Percentiles rank a stretch among this genome's conserved stretches.
phyloP scores from a whole-genome alignment of 305 asterid species.

The Fraxinus baroniana region DNA sequence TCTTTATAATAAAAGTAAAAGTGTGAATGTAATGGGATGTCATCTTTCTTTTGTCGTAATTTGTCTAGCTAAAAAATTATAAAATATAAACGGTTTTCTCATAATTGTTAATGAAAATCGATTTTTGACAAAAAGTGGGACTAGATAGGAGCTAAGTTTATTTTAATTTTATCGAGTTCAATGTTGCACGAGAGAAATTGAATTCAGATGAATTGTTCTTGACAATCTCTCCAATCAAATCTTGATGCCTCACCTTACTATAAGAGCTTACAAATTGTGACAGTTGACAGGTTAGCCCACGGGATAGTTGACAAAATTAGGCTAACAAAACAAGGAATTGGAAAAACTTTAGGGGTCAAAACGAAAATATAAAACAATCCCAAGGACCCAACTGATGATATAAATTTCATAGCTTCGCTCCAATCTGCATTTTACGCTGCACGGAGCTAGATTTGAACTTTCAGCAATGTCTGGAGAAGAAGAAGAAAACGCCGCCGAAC shows the following conservation, averaged over 20 bases:
- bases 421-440: background rate
- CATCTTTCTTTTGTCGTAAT: background rate
- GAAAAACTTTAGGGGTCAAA: background rate
- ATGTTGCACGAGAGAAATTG: too few relatives aligned
- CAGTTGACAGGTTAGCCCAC: background rate
- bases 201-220: background rate
- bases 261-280: background rate
- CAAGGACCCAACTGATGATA: background rate
- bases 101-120: background rate
- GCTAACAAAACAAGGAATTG: background rate
- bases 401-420: background rate
- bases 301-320: background rate
- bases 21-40: background rate
- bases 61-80: background rate
- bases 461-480: conserved; percentile 27
- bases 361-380: background rate
- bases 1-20: background rate
- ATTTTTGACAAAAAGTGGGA: background rate
- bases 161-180: background rate
- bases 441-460: background rate
- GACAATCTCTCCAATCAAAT: background rate
- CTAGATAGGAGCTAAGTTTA: background rate
- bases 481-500: conserved; percentile 38
- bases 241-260: background rate
- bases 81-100: background rate